Evolutionary conservation across 1,139 yeast genomes (phyloP).

Genomic region (Hansenula lynferdii): DNA sequence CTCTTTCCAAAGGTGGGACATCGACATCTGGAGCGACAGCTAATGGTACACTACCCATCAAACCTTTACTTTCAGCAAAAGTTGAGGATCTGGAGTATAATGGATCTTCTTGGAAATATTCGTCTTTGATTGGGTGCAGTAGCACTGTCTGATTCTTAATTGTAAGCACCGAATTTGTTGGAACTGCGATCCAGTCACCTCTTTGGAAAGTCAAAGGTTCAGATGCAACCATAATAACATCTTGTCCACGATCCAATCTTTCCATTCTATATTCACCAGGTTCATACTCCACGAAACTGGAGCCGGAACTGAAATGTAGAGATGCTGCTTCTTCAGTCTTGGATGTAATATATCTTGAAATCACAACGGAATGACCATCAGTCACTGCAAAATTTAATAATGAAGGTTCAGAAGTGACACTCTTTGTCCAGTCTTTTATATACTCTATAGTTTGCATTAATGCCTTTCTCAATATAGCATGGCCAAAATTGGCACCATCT

Average conservation of each 20-base stretch:
- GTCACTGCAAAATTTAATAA: slow-evolving; percentile 91
- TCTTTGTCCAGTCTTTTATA: slow-evolving; percentile 64
- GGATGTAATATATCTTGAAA: slow-evolving; percentile 84
- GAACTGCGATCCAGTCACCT: slow-evolving; percentile 97
- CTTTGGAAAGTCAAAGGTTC: slow-evolving; percentile 96
- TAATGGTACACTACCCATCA: slow-evolving; percentile 73
- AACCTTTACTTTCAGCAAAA: slow-evolving; percentile 86
- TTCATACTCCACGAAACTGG: slow-evolving; percentile 81
- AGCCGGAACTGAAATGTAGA: slow-evolving; percentile 89
- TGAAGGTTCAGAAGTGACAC: slow-evolving; percentile 69
- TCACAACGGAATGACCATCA: slow-evolving; percentile 87
- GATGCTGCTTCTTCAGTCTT: slow-evolving; percentile 95
- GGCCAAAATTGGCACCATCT: slow-evolving; percentile 44
- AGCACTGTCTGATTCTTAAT: slow-evolving; percentile 82
- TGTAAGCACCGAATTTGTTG: slow-evolving; percentile 85
- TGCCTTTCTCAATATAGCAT: slow-evolving; percentile 61
- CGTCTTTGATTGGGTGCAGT: slow-evolving; percentile 87
- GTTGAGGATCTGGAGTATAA: slow-evolving; percentile 65
- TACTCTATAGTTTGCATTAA: slow-evolving; percentile 66
- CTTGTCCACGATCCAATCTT: slow-evolving; percentile 85
- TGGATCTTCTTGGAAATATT: slow-evolving; percentile 75
- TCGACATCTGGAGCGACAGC: slow-evolving; percentile 44
- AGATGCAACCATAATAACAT: slow-evolving; percentile 92
- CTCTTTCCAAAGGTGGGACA: slow-evolving; percentile 84
- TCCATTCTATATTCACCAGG: slow-evolving; percentile 95